These are phyloP conservation scores for Ceratocystis colombiana DNA, from an alignment of 2,329 filamentous ascomycete genomes.

Conservation along the genomic window DNA sequence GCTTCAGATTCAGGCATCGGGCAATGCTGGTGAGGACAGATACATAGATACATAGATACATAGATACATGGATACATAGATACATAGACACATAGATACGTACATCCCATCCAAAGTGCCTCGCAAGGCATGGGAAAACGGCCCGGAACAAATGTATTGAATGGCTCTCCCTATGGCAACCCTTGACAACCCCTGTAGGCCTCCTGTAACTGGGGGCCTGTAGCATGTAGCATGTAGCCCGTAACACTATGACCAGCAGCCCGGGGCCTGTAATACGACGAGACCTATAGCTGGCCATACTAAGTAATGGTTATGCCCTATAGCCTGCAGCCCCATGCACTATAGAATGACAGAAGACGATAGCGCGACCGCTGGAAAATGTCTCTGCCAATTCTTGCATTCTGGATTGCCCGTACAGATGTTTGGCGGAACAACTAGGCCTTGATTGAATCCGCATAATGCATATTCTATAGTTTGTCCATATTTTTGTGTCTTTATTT, in stretches of 20 bases:
- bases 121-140: no score
- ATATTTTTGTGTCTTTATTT: no score
- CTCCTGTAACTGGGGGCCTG: neutral
- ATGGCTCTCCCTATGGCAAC: neutral
- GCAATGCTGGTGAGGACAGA: no score
- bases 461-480: no score
- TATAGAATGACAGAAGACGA: neutral
- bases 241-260: constrained; percentile 2
- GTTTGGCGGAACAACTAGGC: neutral
- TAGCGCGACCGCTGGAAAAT: neutral
- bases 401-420: neutral
- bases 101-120: no score
- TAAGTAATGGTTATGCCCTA: neutral
- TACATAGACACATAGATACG: no score
- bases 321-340: neutral
- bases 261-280: neutral
- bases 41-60: neutral
- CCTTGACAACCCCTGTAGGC: neutral
- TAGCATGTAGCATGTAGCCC: neutral
- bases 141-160: neutral
- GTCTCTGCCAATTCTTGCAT: neutral
- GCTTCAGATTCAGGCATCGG: no score
- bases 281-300: neutral
- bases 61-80: neutral
- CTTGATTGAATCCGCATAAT: neutral